phyloP scores from a whole-genome alignment of 2,329 filamentous ascomycete genomes.

The Diaporthe aspalathi region DNA sequence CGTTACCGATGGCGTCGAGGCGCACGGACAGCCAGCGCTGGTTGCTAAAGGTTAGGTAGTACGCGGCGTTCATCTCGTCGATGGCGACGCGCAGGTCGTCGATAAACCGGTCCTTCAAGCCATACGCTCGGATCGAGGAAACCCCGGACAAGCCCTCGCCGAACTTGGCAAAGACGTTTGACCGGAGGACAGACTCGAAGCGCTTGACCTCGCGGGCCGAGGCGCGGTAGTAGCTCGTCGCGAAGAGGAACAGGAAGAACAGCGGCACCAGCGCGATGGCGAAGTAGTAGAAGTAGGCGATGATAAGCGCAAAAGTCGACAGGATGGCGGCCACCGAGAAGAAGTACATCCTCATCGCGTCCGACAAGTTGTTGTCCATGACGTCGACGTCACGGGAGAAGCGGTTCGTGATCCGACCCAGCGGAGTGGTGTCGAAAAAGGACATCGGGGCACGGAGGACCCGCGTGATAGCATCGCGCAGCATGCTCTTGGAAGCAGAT shows the following conservation, averaged over 20 bases:
- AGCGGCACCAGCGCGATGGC: constrained; percentile 72
- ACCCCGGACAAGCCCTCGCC: constrained; percentile 87
- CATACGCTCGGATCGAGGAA: constrained; percentile 90
- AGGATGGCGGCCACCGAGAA: constrained; percentile 85
- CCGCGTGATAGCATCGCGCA: constrained; percentile 81
- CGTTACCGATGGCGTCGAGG: constrained; percentile 84
- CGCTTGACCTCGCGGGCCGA: constrained; percentile 96
- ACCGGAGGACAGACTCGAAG: constrained; percentile 89
- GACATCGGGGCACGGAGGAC: constrained; percentile 82
- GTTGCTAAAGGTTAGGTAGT: constrained; percentile 95
- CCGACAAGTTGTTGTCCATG: constrained; percentile 92
- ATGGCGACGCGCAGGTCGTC: constrained; percentile 76
- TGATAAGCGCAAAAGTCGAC: constrained; percentile 88
- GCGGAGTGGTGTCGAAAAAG: constrained; percentile 96
- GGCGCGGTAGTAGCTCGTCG: constrained; percentile 87
- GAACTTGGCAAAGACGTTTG: constrained; percentile 90
- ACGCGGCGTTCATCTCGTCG: constrained; percentile 93
- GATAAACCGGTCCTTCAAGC: constrained; percentile 80
- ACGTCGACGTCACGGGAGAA: constrained; percentile 96
- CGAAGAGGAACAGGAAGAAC: constrained; percentile 81
- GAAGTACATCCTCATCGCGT: constrained; percentile 93
- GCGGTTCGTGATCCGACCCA: constrained; percentile 94
- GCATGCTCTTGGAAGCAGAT: constrained; percentile 82
- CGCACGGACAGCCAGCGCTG: constrained; percentile 92
- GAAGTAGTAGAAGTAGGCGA: constrained; percentile 95